Percentiles rank a stretch among this genome's conserved stretches.
These are phyloP conservation scores for Zostera marina DNA, from an alignment of 116 monocot species.

Conservation along the genomic window DNA sequence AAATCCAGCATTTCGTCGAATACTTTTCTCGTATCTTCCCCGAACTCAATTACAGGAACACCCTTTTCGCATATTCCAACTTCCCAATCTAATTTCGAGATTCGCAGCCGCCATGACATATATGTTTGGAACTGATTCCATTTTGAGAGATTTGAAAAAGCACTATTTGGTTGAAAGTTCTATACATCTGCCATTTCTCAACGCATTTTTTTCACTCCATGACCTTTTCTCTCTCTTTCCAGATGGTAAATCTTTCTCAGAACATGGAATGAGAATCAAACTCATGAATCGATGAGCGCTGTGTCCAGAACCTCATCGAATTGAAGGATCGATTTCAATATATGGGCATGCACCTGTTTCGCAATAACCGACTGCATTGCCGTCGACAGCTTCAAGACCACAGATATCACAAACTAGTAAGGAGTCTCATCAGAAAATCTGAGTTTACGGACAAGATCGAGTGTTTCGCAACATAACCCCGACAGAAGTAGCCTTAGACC, in stretches of 20 bases:
- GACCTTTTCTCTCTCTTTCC: too few species aligned
- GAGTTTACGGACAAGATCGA: slow-evolving; percentile 33
- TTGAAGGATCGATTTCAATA: slow-evolving; percentile 23
- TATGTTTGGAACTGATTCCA: too few species aligned
- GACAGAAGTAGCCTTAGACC: slow-evolving; percentile 51
- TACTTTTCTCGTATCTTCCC: too few species aligned
- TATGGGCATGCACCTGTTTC: slow-evolving; percentile 42
- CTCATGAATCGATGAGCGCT: slow-evolving; percentile 64
- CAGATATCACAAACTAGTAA: slow-evolving; percentile 66
- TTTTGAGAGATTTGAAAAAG: too few species aligned
- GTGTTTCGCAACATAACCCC: slow-evolving; percentile 16
- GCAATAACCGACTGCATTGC: slow-evolving; percentile 9
- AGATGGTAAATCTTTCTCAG: too few species aligned
- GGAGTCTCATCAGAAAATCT: slow-evolving; percentile 27
- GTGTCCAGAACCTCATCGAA: slow-evolving; percentile 52
- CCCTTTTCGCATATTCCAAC: slow-evolving; percentile 35
- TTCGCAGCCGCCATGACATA: too few species aligned
- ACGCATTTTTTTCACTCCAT: too few species aligned
- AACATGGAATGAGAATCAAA: too few species aligned
- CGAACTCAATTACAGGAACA: slow-evolving; percentile 28
- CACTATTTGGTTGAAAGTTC: too few species aligned
- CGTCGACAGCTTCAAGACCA: slow-evolving; percentile 52
- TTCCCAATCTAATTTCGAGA: slow-evolving; percentile 41
- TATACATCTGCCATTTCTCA: too few species aligned
- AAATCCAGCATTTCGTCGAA: too few species aligned